These are phyloP conservation scores for Microcos paniculata DNA, from an alignment of 345 rosid species.

Conservation along the genomic window DNA sequence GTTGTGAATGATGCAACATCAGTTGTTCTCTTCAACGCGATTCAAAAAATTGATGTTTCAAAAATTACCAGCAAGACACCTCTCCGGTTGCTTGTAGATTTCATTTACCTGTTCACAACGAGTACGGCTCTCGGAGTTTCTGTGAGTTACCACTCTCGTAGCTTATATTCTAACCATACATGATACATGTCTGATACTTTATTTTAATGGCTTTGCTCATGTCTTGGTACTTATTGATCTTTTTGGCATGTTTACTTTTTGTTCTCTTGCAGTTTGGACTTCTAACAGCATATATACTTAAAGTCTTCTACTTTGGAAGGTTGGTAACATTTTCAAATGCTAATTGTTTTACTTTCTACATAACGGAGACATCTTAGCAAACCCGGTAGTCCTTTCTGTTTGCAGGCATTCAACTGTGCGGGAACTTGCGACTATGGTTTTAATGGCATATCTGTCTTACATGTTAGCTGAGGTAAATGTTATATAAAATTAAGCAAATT, in stretches of 20 bases:
- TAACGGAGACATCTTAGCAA: neutral
- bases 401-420: constrained; percentile 77
- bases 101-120: constrained; percentile 66
- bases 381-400: constrained; percentile 8
- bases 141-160: constrained; percentile 39
- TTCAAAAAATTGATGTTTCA: constrained; percentile 69
- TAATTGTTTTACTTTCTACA: neutral
- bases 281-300: constrained; percentile 62
- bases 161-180: neutral
- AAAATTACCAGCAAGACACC: constrained; percentile 41
- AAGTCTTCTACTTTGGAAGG: constrained; percentile 69
- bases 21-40: constrained; percentile 74
- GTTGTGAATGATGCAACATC: constrained; percentile 96
- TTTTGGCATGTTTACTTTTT: neutral
- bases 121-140: constrained; percentile 76
- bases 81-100: constrained; percentile 54
- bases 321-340: constrained; percentile 18
- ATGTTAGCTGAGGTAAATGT: constrained; percentile 78
- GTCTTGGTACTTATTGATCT: neutral
- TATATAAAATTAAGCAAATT: neutral
- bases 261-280: constrained; percentile 63
- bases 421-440: constrained; percentile 67
- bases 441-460: constrained; percentile 90
- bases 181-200: neutral
- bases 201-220: neutral